Base-by-base conservation (phyloP, 257 asterid species). In the Solanum microdontum region DNA sequence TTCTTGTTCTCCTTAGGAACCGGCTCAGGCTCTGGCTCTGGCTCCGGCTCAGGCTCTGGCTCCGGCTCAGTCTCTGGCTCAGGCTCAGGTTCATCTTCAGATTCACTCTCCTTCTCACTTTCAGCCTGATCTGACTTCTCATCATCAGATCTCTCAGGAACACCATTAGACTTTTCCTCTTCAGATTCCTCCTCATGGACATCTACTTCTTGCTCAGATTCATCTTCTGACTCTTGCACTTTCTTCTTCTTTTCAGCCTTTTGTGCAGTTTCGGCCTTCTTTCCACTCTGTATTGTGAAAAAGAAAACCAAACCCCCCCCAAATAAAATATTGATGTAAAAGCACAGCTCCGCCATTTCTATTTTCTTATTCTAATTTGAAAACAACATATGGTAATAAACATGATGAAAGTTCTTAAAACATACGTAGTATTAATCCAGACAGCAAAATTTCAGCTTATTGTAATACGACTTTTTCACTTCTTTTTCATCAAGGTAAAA, bases 61-160 rank as follows among this genome's bases (percentile, higher is more conserved):
- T 60, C 69, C 2, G 69, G 28, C 86, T 88, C 93, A 1, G 91
- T 58, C 55, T 45, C 55, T 1, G 51, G 51, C 68, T 92, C 94
- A 0, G 91, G 75, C 62, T 91, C 94, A 68, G 91, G 75, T 55
- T 91, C 94, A 73, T 84, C 88, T 87, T 92, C 94, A 80, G 93
- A 87, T 82, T 91, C 96, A 90, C 75, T 91, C 85, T 91, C 93
- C 87, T 91, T 94, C 88, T 90, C 94, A 88, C 93, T 93, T 43
- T 89, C 94, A 88, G 94, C 94, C 77, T 89, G 91, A 37, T 94
- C 95, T 86, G 98, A 93, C 90, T 90, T 88, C 91, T 94, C 99
- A 90, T 91, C 96, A 6, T 94, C 95, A 55, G 97, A 93, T 87
- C 62, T 89, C 70, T 93, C 95, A 1, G 89, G 93, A 76, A 84